These are phyloP conservation scores for Tympanopsis confertula DNA, from an alignment of 2,329 filamentous ascomycete genomes.

Conservation along the genomic window DNA sequence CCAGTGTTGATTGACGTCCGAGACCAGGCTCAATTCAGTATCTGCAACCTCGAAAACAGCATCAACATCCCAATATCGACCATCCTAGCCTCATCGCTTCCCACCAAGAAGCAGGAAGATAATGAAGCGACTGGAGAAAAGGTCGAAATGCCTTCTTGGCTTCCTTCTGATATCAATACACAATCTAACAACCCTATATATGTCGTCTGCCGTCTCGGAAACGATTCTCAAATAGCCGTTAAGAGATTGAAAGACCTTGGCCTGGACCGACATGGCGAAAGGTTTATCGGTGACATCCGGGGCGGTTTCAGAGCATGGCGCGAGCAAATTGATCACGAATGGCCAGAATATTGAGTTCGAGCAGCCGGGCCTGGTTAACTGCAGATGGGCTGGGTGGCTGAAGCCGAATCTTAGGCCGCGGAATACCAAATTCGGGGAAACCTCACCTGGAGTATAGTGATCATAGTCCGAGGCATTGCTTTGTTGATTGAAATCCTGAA, in stretches of 20 bases:
- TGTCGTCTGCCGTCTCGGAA: slow-evolving; percentile 32
- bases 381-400: no score
- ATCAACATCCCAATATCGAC: slow-evolving; percentile 34
- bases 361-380: no score
- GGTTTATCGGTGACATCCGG: slow-evolving; percentile 24
- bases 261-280: slow-evolving; percentile 16
- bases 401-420: no score
- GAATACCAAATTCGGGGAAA: no score
- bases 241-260: slow-evolving; percentile 24
- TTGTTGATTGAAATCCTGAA: no score
- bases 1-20: slow-evolving; percentile 44
- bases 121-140: background rate
- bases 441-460: no score
- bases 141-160: slow-evolving; percentile 10
- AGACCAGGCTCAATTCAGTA: slow-evolving; percentile 45
- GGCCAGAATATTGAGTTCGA: slow-evolving; percentile 22
- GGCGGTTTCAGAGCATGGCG: slow-evolving; percentile 28
- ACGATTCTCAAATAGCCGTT: slow-evolving; percentile 32
- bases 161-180: slow-evolving; percentile 12
- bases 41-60: slow-evolving; percentile 42
- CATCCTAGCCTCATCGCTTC: slow-evolving; percentile 15
- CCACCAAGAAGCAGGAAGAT: slow-evolving; percentile 5
- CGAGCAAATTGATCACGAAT: slow-evolving; percentile 23
- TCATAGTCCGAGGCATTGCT: no score
- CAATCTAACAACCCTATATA: slow-evolving; percentile 20